A percentile compares a stretch with the other conserved stretches of the same genome.
Evolutionary conservation across 192 early-diverging fungal genomes (phyloP).

Genomic region (Backusella morwellensis): DNA sequence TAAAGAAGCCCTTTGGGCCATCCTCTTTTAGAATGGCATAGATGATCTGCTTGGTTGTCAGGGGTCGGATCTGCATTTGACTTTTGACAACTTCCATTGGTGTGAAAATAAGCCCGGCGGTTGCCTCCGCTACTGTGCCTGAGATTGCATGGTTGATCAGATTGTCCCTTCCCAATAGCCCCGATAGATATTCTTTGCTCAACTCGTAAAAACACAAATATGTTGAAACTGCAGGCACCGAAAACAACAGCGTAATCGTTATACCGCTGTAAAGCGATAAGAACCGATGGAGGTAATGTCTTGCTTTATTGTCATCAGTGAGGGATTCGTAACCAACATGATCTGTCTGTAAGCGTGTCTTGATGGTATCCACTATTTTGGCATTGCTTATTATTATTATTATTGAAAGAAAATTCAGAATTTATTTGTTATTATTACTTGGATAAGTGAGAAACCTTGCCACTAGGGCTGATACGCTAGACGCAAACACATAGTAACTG

Average conservation of each 20-base stretch:
- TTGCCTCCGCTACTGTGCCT: slow-evolving; percentile 59
- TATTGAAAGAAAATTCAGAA: background rate
- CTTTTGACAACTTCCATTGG: slow-evolving; percentile 88
- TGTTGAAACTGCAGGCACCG: slow-evolving; percentile 64
- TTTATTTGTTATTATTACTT: slow-evolving; percentile 23
- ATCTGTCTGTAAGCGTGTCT: slow-evolving; percentile 61
- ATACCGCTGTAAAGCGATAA: slow-evolving; percentile 69
- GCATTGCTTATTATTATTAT: background rate
- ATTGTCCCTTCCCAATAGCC: slow-evolving; percentile 21
- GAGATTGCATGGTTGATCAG: slow-evolving; percentile 56
- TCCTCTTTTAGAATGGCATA: slow-evolving; percentile 27
- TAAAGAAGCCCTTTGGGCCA: slow-evolving; percentile 66
- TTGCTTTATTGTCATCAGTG: background rate
- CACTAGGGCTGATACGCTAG: slow-evolving; percentile 53
- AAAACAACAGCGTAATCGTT: slow-evolving; percentile 60
- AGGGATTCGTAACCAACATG: background rate
- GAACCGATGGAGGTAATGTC: background rate
- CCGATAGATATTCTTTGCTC: slow-evolving; percentile 42
- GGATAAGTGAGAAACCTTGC: slow-evolving; percentile 68
- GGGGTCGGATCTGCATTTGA: slow-evolving; percentile 52
- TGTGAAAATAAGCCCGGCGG: slow-evolving; percentile 71
- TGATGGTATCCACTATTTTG: slow-evolving; percentile 67
- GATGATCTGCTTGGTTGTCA: background rate
- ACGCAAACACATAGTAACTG: slow-evolving; percentile 40
- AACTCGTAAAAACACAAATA: slow-evolving; percentile 73